Conservation (phyloP, 2,329 filamentous ascomycete genomes). For the Xylariales sp. region DNA sequence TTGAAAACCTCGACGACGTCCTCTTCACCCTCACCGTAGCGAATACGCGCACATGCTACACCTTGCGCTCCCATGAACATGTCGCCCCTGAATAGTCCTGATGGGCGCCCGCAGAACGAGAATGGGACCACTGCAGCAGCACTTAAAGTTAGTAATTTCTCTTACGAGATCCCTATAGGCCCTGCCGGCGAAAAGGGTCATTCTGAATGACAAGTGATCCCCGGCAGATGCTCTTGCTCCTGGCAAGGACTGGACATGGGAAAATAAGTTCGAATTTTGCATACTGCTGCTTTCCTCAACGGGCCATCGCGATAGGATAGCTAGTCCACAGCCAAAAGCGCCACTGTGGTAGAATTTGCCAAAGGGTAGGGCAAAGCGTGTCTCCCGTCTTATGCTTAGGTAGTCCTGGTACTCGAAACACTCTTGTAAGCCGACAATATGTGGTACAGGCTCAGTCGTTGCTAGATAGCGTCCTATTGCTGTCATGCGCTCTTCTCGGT, state of each 20-base stretch:
- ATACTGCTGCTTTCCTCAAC: slow-evolving; percentile 79
- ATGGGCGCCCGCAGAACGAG: slow-evolving; percentile 91
- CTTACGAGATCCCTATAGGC: background rate
- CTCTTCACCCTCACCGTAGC: slow-evolving; percentile 71
- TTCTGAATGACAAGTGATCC: background rate
- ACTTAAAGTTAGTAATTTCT: slow-evolving; percentile 18
- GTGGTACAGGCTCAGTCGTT: slow-evolving; percentile 72
- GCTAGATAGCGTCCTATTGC: slow-evolving; percentile 89
- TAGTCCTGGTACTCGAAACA: slow-evolving; percentile 93
- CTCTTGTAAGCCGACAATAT: slow-evolving; percentile 95
- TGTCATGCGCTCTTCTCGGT: slow-evolving; percentile 79
- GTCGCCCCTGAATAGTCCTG: slow-evolving; percentile 92
- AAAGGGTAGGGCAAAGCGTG: slow-evolving; percentile 80
- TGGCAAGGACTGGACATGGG: background rate
- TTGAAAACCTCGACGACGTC: slow-evolving; percentile 90
- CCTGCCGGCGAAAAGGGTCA: background rate
- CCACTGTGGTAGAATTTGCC: slow-evolving; percentile 94
- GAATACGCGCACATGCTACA: slow-evolving; percentile 83
- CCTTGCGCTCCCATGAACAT: slow-evolving; percentile 94
- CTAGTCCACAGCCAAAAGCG: slow-evolving; percentile 88
- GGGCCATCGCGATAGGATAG: slow-evolving; percentile 90
- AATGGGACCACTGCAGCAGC: slow-evolving; percentile 75
- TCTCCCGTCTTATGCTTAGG: slow-evolving; percentile 78
- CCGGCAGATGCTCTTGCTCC: background rate
- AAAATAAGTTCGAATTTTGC: slow-evolving; percentile 9